Evolutionary conservation across 306 rosid genomes (phyloP), one percentile per base, ranked within the genome.

Genomic region (Pyrus pyrifolia): DNA sequence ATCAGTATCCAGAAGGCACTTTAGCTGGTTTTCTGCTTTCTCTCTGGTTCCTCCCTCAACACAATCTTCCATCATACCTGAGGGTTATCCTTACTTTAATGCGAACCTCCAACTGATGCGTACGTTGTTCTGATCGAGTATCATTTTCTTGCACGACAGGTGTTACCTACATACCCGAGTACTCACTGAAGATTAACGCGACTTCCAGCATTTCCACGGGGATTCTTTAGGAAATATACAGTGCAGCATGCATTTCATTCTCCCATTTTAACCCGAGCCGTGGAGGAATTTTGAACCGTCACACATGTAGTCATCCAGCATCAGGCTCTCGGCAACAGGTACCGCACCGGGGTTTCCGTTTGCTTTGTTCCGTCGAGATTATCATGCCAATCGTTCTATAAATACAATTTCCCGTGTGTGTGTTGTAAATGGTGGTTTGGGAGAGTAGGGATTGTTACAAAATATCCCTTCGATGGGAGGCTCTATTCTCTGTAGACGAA

Each of bases 171-270:
- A 83, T 85, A 73, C 98, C 98, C 4, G 96, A 92, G 84, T 73
- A 83, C 79, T 77, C 96, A 3, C 81, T 92, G 77, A 86, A 83
- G 90, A 91, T 92, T 74, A 88, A 88, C 49, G 91, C 99, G 74
- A 91, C 89, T 73, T 88, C 97, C 83, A 81, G 96, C 87, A 83
- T 88, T 77, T 90, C 89, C 57, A 77, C 89, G 5, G 92, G 85
- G 72, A 76, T 80, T 78, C 21, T 77, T 44, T 95, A 86, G 81
- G 81, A 74, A 57, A 46, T 40, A 60, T 60, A 51, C 19, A n/a
- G 44, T 66, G 49, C 63, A 72, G 74, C 73, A 80, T 57, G 60
- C 76, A 49, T 76, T 83, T 65, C 30, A 52, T 79, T 40, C 64
- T 51, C 23, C n/a, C 68, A 71, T 75, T 74, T 78, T 23, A 66